A percentile compares a stretch with the other conserved stretches of the same genome.
These are phyloP conservation scores for Kodamaea lidongshanica DNA, from an alignment of 805 yeast species.

Conservation along the genomic window DNA sequence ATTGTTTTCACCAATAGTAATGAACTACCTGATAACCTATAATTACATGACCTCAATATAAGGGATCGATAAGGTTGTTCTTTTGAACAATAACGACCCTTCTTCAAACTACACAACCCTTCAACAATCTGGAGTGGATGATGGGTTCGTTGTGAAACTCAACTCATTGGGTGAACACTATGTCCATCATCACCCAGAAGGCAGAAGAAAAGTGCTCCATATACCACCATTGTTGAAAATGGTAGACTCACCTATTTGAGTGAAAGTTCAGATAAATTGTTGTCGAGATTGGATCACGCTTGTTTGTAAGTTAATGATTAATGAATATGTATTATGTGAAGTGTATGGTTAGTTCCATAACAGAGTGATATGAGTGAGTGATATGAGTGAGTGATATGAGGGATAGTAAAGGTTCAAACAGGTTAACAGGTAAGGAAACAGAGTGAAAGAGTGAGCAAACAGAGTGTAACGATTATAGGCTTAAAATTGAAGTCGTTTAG, in stretches of 20 bases:
- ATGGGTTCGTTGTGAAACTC: conserved; percentile 12
- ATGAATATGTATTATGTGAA: no score
- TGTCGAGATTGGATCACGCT: conserved; percentile 9
- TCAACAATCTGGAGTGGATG: conserved; percentile 8
- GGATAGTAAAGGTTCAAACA: no score
- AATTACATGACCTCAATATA: conserved; percentile 11
- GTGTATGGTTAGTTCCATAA: no score
- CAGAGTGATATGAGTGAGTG: no score
- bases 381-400: no score
- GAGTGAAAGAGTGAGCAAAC: no score
- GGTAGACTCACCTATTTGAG: conserved; percentile 17
- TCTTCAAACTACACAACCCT: conserved; percentile 10
- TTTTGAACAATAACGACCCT: conserved; percentile 12
- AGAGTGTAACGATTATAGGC: no score
- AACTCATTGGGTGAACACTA: conserved; percentile 10
- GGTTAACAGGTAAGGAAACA: no score
- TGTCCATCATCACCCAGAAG: conserved; percentile 8
- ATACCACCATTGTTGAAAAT: conserved; percentile 15
- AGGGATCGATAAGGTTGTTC: conserved; percentile 11
- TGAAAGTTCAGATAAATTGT: conserved; percentile 7
- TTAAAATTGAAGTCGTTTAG: no score
- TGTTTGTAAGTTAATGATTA: conserved; percentile 3
- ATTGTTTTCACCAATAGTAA: no score
- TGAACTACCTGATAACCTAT: no score
- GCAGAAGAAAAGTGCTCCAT: conserved; percentile 9